A percentile compares a stretch with the other conserved stretches of the same genome.
phyloP scores from a whole-genome alignment of 2,329 filamentous ascomycete species.

The Lasiodiplodia sp. region DNA sequence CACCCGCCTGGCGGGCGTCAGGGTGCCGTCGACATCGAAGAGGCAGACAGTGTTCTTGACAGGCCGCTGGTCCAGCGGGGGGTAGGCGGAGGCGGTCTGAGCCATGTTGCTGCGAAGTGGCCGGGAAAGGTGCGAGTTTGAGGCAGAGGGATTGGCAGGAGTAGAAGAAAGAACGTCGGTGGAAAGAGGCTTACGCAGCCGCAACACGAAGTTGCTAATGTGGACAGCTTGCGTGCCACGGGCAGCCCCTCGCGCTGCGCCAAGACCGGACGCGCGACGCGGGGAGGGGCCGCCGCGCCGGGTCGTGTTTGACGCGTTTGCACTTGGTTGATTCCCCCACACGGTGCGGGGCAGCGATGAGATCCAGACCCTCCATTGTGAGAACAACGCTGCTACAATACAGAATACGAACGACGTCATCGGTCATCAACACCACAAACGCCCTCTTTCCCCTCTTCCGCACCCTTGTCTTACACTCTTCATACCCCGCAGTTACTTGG shows the following conservation, averaged over 20 bases:
- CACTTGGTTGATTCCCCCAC: neutral
- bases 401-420: slow-evolving; percentile 5
- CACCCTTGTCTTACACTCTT: neutral
- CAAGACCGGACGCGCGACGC: slow-evolving; percentile 1
- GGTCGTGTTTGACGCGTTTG: slow-evolving; percentile 22
- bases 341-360: too few relatives aligned
- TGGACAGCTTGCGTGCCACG: slow-evolving; percentile 24
- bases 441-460: neutral
- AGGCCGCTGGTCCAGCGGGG: slow-evolving; percentile 81
- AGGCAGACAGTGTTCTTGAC: slow-evolving; percentile 93
- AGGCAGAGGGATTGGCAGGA: neutral
- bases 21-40: slow-evolving; percentile 95
- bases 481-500: neutral
- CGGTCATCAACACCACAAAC: slow-evolving; percentile 2
- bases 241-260: slow-evolving; percentile 19
- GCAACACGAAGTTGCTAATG: slow-evolving; percentile 1
- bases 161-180: neutral
- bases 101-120: slow-evolving; percentile 41
- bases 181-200: neutral
- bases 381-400: slow-evolving; percentile 6
- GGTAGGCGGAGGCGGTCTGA: slow-evolving; percentile 61
- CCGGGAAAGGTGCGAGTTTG: neutral
- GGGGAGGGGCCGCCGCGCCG: slow-evolving; percentile 3
- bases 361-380: neutral
- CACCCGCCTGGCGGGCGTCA: slow-evolving; percentile 83